Evolutionary conservation across 352 stramenopile species (phyloP).

Genomic region (Phytopythium vexans): DNA sequence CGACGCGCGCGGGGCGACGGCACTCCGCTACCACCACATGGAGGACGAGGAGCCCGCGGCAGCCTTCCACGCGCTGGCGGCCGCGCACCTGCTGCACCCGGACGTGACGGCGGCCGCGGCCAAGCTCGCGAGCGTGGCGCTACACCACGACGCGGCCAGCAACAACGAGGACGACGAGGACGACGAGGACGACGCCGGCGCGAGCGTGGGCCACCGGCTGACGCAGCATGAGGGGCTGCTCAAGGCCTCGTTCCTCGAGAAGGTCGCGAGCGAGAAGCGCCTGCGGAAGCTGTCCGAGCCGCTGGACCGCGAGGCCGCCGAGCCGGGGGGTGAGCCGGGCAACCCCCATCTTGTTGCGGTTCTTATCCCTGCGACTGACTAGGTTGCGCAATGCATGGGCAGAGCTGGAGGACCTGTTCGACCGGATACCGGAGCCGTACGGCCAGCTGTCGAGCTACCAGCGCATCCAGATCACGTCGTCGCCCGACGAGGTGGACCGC

Average conservation of each 20-base stretch:
- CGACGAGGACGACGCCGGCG: constrained; percentile 31
- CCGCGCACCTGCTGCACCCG: constrained; percentile 20
- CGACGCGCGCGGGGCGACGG: neutral
- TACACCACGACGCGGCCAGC: constrained; percentile 2
- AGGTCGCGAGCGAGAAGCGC: constrained; percentile 69
- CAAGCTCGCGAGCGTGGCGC: constrained; percentile 7
- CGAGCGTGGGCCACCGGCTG: constrained; percentile 9
- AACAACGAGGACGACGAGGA: constrained; percentile 23
- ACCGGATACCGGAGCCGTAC: constrained; percentile 79
- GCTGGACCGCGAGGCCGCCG: constrained; percentile 15
- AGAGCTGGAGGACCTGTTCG: constrained; percentile 60
- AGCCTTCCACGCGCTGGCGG: constrained; percentile 7
- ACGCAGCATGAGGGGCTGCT: constrained; percentile 60
- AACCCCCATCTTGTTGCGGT: neutral
- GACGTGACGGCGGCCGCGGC: constrained; percentile 21
- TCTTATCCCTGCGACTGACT: neutral
- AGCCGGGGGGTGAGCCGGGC: constrained; percentile 14
- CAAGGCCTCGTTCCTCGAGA: constrained; percentile 75
- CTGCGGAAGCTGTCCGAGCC: constrained; percentile 53
- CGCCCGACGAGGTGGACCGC: constrained; percentile 59
- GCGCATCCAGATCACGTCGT: constrained; percentile 72
- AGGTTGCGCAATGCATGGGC: neutral
- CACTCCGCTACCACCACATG: neutral
- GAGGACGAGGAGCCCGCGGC: neutral
- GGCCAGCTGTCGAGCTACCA: constrained; percentile 63